Evolutionary conservation across 2,329 filamentous ascomycete genomes (phyloP), one percentile per base, ranked within the genome.

Genomic region (Talaromyces sp.): DNA sequence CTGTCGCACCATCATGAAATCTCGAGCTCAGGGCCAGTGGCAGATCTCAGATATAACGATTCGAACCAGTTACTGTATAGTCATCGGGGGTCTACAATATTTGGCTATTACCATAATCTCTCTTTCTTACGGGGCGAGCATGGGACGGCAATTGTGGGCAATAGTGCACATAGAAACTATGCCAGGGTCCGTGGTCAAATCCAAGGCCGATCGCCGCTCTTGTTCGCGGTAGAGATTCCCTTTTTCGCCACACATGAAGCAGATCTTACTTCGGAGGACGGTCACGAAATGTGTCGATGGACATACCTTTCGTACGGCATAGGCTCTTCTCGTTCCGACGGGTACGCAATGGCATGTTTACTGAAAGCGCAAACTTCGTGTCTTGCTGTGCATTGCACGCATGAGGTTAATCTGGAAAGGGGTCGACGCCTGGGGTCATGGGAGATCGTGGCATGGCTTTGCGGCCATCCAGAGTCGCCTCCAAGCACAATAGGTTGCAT

Each of bases 221-320:
- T 58, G 5, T 76, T 76, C 62, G 66, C 68, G 2, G 70, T 77
- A 25, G 72, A 60, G 6, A 70, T 75, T 8, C 75, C 75, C 0
- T 76, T 77, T 59, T 76, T 68, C 61, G 68, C 66, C 19, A 73
- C 67, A 0, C 75, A 76, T 57, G 57, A 64, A 2, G 64, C 65
- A 35, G n/a, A 10, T 5, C 19, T 4, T 58, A 57, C n/a, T 28
- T 54, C 19, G 17, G 17, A 57, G 58, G 28, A 57, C 45, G 17
- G 48, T 43, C 53, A 59, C 15, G 22, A 56, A 62, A 56, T 63
- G 10, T 76, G 74, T 61, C 66, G 69, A 48, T 75, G 72, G 71
- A 68, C 66, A 58, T 76, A 76, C 43, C 71, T 77, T n/a, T 59
- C 73, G 15, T 65, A 76, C 19, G 75, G 73, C 17, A 69, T 72